Evolutionary conservation across 441 rosid genomes (phyloP).

Genomic region (Populus hybrid): DNA sequence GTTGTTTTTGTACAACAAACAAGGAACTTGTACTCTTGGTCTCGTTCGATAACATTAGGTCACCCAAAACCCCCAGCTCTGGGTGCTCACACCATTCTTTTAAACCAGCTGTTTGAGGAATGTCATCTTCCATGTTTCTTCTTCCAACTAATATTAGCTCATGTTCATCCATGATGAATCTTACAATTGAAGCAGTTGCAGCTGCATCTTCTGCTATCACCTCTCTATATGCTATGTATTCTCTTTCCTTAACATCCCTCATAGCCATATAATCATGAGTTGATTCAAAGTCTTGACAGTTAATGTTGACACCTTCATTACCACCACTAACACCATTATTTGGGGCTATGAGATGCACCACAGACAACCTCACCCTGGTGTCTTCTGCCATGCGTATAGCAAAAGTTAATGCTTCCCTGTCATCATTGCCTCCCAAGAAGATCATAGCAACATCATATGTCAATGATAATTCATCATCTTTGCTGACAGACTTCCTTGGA

Average conservation of each 20-base stretch:
- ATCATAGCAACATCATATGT: not conserved
- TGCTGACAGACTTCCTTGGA: not conserved
- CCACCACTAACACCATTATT: not conserved
- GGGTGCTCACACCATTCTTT: conserved; percentile 26
- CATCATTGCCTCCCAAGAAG: not conserved
- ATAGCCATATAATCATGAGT: not conserved
- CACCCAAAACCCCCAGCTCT: conserved; percentile 34
- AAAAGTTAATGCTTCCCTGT: not conserved
- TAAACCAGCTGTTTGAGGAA: conserved; percentile 18
- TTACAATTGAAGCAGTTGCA: conserved; percentile 23
- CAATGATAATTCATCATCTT: not conserved
- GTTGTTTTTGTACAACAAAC: conserved; percentile 27
- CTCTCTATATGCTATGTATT: conserved; percentile 13
- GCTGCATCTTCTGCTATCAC: conserved; percentile 19
- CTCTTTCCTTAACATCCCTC: not conserved
- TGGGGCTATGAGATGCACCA: not conserved
- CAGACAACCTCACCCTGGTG: not conserved
- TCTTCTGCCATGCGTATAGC: not conserved
- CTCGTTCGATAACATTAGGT: conserved; percentile 29
- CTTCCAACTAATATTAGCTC: conserved; percentile 29
- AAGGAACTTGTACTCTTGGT: conserved; percentile 27
- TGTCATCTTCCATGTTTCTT: conserved; percentile 12
- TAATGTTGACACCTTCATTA: not conserved
- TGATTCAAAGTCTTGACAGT: not conserved
- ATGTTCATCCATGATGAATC: conserved; percentile 13